Percentiles rank a stretch among this genome's conserved stretches.
These are phyloP conservation scores for Rhodosporidiobolus sp. DNA, from an alignment of 768 basidiomycete genomes.

Conservation along the genomic window DNA sequence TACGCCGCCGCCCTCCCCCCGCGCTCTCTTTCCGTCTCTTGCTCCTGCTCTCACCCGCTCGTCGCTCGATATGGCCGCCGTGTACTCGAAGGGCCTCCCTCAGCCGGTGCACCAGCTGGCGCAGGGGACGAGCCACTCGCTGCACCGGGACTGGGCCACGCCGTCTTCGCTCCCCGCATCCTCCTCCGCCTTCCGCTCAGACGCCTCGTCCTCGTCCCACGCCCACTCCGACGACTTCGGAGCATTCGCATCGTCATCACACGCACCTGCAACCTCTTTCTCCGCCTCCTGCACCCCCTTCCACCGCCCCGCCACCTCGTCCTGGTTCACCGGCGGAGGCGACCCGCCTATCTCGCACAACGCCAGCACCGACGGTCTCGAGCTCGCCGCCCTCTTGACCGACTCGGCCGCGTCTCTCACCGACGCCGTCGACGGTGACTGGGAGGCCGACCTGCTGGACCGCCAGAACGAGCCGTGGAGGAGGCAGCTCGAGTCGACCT, in stretches of 20 bases:
- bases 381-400: constrained; percentile 2
- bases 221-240: not conserved
- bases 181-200: not conserved
- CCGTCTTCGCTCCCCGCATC: not conserved
- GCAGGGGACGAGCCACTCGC: not conserved
- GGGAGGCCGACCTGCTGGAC: constrained; percentile 25
- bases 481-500: not conserved
- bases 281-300: not conserved
- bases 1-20: too few relatives aligned
- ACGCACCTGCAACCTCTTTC: not conserved
- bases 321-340: not conserved
- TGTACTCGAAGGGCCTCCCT: constrained; percentile 3
- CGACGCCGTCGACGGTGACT: constrained; percentile 24
- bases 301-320: too few relatives aligned
- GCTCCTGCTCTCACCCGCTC: not conserved
- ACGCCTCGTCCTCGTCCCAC: not conserved
- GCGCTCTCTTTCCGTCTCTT: not conserved
- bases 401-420: not conserved
- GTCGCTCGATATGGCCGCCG: not conserved
- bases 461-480: not conserved
- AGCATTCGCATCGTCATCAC: not conserved
- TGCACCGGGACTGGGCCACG: constrained; percentile 2
- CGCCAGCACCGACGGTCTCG: not conserved
- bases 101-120: not conserved
- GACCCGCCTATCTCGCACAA: not conserved